These are phyloP conservation scores for Apophysomyces elegans DNA, from an alignment of 371 early-diverging fungal species.

Conservation along the genomic window DNA sequence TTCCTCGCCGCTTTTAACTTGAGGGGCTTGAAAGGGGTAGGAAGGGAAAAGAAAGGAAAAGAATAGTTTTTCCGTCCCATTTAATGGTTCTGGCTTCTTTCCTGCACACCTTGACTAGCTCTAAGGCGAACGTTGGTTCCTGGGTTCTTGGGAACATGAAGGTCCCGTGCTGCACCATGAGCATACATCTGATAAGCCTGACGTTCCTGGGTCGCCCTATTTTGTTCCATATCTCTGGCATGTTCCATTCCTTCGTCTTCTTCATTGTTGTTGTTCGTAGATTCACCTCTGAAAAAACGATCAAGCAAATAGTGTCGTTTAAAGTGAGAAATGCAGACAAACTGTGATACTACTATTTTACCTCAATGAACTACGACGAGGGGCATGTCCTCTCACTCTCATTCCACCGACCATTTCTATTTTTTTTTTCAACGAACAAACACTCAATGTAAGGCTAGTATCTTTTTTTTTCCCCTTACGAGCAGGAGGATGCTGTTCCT, in stretches of 20 bases:
- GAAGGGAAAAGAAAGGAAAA: too few relatives aligned
- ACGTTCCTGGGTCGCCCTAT: neutral
- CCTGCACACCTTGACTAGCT: constrained; percentile 1
- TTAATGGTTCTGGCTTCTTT: constrained; percentile 7
- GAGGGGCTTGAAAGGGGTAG: too few relatives aligned
- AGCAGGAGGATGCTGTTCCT: constrained; percentile 1
- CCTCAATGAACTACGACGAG: constrained; percentile 4
- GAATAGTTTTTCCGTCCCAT: too few relatives aligned
- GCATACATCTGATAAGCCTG: constrained; percentile 3
- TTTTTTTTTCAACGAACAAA: neutral
- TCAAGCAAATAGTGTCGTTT: neutral
- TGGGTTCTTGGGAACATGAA: constrained; percentile 3
- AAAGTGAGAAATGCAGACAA: neutral
- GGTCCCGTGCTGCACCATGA: neutral
- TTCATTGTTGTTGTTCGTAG: neutral
- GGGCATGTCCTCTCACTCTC: neutral
- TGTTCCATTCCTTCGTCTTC: neutral
- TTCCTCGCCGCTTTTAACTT: too few relatives aligned
- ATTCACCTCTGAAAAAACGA: neutral
- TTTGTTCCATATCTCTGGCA: neutral
- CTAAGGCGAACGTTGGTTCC: neutral
- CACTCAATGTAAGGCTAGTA: neutral
- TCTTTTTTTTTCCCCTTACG: neutral
- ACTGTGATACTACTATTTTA: neutral
- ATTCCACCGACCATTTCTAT: constrained; percentile 6